Evolutionary conservation across 768 basidiomycete genomes (phyloP).

Genomic region (Paxillus rubicundulus): DNA sequence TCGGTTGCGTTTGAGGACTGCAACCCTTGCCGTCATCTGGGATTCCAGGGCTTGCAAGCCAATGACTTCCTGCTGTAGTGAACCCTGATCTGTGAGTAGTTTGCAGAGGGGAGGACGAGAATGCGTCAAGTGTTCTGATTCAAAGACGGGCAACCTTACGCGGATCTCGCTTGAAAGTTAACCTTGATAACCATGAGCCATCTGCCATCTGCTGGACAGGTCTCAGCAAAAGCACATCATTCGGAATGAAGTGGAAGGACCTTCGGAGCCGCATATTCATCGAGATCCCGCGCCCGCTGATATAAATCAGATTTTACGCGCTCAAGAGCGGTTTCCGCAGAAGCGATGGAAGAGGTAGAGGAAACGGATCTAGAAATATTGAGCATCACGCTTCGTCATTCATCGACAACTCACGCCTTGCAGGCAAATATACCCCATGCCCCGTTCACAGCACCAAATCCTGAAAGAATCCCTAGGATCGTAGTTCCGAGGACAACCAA

Average conservation of each 20-base stretch:
- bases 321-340: constrained; percentile 56
- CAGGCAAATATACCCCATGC: constrained; percentile 46
- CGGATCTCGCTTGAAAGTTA: constrained; percentile 30
- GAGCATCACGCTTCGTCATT: constrained; percentile 8
- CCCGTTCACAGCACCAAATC: constrained; percentile 71
- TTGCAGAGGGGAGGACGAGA: background rate
- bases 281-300: constrained; percentile 30
- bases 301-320: constrained; percentile 59
- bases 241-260: constrained; percentile 12
- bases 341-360: constrained; percentile 38
- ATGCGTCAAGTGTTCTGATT: background rate
- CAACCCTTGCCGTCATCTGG: constrained; percentile 61
- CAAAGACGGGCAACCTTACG: constrained; percentile 24
- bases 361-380: constrained; percentile 18
- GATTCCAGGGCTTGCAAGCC: constrained; percentile 68
- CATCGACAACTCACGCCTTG: constrained; percentile 24
- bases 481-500: constrained; percentile 75
- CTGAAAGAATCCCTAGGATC: constrained; percentile 77
- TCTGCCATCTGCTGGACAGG: constrained; percentile 22
- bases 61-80: constrained; percentile 52
- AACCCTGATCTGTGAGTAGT: constrained; percentile 31
- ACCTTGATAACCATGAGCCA: constrained; percentile 28
- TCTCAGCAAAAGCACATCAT: constrained; percentile 8
- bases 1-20: constrained; percentile 47
- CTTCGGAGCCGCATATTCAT: constrained; percentile 22